These are phyloP conservation scores for Urtica urens DNA, from an alignment of 306 rosid genomes.

Conservation along the genomic window DNA sequence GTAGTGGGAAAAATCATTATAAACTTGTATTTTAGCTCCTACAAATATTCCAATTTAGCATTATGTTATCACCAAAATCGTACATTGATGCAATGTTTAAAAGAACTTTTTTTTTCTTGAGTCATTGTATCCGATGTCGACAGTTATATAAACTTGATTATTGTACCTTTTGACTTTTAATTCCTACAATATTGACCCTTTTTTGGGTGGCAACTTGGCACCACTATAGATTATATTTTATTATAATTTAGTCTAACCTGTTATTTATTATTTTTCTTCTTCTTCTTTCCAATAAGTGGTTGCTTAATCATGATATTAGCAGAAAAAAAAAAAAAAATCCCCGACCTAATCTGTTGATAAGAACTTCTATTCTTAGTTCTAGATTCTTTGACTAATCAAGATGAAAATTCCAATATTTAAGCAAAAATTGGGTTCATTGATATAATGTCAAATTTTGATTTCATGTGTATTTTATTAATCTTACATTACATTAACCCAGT, in stretches of 20 bases:
- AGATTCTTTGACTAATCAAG: slow-evolving; percentile 11
- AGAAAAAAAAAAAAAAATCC: slow-evolving; percentile 6
- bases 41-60: slow-evolving; percentile 7
- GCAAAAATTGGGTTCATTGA: no score
- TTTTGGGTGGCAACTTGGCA: slow-evolving; percentile 19
- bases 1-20: slow-evolving; percentile 28
- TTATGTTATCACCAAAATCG: background rate
- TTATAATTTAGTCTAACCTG: no score
- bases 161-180: slow-evolving; percentile 18
- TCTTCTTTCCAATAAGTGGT: slow-evolving; percentile 37
- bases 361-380: background rate
- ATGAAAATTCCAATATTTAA: no score
- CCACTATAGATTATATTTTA: slow-evolving; percentile 20
- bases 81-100: slow-evolving; percentile 6
- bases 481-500: no score
- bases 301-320: slow-evolving; percentile 34
- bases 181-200: slow-evolving; percentile 10
- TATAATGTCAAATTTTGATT: no score
- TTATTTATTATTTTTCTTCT: no score
- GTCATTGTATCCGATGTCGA: slow-evolving; percentile 17
- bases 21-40: slow-evolving; percentile 4
- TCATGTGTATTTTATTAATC: no score
- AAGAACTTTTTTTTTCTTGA: slow-evolving; percentile 1
- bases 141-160: slow-evolving; percentile 20
- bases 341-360: background rate